Base-by-base conservation (phyloP, 2,329 filamentous ascomycete species). In the Penicillium sp. region DNA sequence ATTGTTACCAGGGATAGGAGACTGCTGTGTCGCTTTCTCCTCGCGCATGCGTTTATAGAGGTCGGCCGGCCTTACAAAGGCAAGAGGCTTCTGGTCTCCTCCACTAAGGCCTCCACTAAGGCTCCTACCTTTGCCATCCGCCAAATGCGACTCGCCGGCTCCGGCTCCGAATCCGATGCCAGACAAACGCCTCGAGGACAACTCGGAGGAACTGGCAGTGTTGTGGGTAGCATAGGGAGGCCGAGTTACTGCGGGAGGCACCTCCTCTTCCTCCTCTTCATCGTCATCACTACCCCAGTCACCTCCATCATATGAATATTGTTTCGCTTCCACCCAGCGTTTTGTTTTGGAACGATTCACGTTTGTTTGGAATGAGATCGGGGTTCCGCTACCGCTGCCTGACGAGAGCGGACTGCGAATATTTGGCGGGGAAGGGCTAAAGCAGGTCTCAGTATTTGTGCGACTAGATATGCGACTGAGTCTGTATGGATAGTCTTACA, bases 291-390 rank as follows among this genome's bases (percentile, higher is more conserved):
- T 89, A 36, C 91, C 93, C 93, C 93, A 97, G 70, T 96, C 93
- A 68, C 96, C 92, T 62, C 93, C 93, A 68, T 93, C 93, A 70
- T 97, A 97, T 70, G 86, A 90, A 67, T 89, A 87, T 58, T 86
- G 82, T 75, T 93, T 93, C 36, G 93, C 93, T 69, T 96, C 89
- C 38, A 93, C 89, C 93, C 93, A 97, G 83, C 96, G 96, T 77
- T 88, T 90, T 55, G 93, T 97, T 78, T 96, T 96, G 55, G 87
- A 84, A 61, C 93, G 87, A 76, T 90, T 93, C 49, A 97, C 87
- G 73, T 96, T 96, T 51, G 91, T 86, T 73, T 90, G 89, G 77
- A 93, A 96, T 27, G 82, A 84, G 29, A 83, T 75, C 27, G 81
- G 77, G 53, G 80, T 79, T 38, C 70, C 72, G 38, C 70, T 56